Base-by-base conservation (phyloP, 192 early-diverging fungal species). In the Coemansia sp. region DNA sequence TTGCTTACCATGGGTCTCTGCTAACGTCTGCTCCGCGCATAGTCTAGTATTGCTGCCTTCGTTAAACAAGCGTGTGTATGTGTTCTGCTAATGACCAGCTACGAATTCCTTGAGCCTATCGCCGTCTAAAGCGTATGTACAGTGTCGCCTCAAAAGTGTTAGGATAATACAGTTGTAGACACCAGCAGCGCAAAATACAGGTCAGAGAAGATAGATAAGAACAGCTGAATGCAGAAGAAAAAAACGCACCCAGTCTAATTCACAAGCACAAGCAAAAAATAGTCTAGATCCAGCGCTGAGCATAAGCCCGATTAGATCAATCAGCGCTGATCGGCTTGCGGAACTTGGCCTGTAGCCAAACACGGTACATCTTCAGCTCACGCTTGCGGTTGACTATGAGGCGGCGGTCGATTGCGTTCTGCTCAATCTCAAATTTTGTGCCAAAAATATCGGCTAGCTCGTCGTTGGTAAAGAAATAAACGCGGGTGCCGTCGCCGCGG, bases 291-390 rank as follows among this genome's bases (percentile, higher is more conserved):
- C 12, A n/a, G 15, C 9, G 52, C 61, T 57, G 52, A 64, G 40
- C 38, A 36, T 60, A 58, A 67, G 56, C 34, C 25, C 10, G 1
- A 46, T 31, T 12, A 50, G 38, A 63, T 70, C 52, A 64, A 9
- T 44, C 40, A 44, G 47, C 48, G 48, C 20, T 70, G 25, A 86
- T 58, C 48, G 86, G 85, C 64, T 94, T 97, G 54, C 89, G 78
- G 75, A 97, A 96, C 82, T 98, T 98, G 28, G 89, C 94, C 75
- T 99, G 98, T 23, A 98, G 71, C 97, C 97, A 99, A 7, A 91
- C 85, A 4, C 97, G 83, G 77, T 96, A 96, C 98, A 99, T 99
- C 69, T 96, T 97, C 28, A 98, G 77, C 81, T 97, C 89, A 42
- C 86, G 71, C 62, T 86, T 72, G 44, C 98, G 84, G 75, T 99